phyloP scores from a whole-genome alignment of 495 filamentous ascomycete genomes.

The Cladorrhinum samala region DNA sequence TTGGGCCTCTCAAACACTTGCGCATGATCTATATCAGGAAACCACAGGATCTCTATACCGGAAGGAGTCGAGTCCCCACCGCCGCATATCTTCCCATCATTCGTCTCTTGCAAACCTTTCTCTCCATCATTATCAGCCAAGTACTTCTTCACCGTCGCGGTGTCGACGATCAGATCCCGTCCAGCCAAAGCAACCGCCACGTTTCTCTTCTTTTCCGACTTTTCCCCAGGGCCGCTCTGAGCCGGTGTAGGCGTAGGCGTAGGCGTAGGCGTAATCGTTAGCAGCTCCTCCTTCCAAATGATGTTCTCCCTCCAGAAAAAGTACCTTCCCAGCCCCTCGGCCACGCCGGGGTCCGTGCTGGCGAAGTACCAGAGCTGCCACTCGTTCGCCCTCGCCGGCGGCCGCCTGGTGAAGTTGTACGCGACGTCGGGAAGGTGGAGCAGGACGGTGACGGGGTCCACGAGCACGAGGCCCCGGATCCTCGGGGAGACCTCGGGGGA shows the following conservation, averaged over 20 bases:
- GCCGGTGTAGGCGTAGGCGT: no score
- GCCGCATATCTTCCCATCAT: slow-evolving; percentile 6
- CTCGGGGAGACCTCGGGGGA: slow-evolving; percentile 31
- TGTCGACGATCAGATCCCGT: slow-evolving; percentile 61
- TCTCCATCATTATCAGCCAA: slow-evolving; percentile 25
- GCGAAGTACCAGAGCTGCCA: slow-evolving; percentile 63
- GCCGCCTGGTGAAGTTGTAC: slow-evolving; percentile 61
- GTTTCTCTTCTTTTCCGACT: slow-evolving; percentile 28
- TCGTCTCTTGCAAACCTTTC: background rate
- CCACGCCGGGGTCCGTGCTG: slow-evolving; percentile 56
- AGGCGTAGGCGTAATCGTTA: slow-evolving; percentile 1
- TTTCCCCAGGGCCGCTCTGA: no score
- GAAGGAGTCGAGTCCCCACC: slow-evolving; percentile 42
- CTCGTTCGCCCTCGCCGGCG: slow-evolving; percentile 53
- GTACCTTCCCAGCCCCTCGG: slow-evolving; percentile 51
- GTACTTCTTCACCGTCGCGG: slow-evolving; percentile 51
- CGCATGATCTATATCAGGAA: slow-evolving; percentile 57
- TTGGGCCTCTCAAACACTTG: slow-evolving; percentile 54
- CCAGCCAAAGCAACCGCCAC: slow-evolving; percentile 52
- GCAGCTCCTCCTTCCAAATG: slow-evolving; percentile 58
- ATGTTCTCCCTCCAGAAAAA: slow-evolving; percentile 67
- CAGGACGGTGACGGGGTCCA: slow-evolving; percentile 61
- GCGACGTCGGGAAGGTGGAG: slow-evolving; percentile 62
- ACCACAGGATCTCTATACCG: slow-evolving; percentile 59
- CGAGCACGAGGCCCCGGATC: slow-evolving; percentile 46